phyloP scores from a whole-genome alignment of 179 eudicot species.

The Beta macrorhiza region DNA sequence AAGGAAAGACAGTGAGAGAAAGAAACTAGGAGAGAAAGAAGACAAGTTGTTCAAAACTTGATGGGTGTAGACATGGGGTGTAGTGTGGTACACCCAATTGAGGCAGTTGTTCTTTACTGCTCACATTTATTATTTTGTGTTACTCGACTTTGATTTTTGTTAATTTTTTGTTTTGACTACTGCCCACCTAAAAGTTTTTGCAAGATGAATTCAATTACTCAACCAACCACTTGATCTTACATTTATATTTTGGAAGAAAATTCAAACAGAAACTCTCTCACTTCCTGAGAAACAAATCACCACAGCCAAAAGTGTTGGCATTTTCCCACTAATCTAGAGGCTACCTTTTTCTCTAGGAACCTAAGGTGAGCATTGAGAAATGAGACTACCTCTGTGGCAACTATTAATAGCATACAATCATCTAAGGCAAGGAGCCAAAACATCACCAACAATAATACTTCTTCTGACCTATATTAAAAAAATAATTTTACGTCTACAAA shows the following conservation, averaged over 20 bases:
- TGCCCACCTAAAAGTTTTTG: conserved; percentile 23
- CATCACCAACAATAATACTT: too few relatives aligned
- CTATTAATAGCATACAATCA: not conserved
- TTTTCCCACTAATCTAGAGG: not conserved
- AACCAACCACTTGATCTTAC: conserved; percentile 25
- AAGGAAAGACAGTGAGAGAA: not conserved
- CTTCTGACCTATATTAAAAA: too few relatives aligned
- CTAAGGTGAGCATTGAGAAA: not conserved
- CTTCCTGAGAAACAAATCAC: not conserved
- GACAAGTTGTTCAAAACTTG: too few relatives aligned
- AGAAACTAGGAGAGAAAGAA: too few relatives aligned
- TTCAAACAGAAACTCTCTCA: conserved; percentile 9
- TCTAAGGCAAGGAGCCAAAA: not conserved
- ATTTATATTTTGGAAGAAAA: conserved; percentile 15
- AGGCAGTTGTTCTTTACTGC: conserved; percentile 16
- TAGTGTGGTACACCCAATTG: conserved; percentile 30
- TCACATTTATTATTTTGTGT: conserved; percentile 5
- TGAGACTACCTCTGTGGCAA: too few relatives aligned
- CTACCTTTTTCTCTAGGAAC: too few relatives aligned
- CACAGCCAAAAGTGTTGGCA: not conserved
- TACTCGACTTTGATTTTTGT: not conserved
- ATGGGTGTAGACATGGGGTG: not conserved
- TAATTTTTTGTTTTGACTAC: not conserved
- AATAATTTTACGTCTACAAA: too few relatives aligned
- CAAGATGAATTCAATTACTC: conserved; percentile 30